A percentile compares a stretch with the other conserved stretches of the same genome.
Conservation (phyloP, 768 basidiomycete species). For the Boletus fagicola region DNA sequence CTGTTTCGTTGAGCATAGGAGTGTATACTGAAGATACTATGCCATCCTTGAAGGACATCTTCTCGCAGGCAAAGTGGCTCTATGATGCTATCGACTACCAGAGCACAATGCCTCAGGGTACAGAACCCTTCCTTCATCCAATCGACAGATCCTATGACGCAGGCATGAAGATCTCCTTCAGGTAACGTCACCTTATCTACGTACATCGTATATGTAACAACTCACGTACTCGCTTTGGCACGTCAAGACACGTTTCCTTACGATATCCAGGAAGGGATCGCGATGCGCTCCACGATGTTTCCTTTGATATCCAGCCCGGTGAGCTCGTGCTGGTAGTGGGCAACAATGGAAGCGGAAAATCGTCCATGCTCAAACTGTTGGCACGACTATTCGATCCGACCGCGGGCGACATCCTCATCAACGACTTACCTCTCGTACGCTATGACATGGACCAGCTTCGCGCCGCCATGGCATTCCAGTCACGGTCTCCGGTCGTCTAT, state of each 20-base stretch:
- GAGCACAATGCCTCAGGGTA: constrained; percentile 18
- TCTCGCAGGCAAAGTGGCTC: constrained; percentile 17
- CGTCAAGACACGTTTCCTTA: constrained; percentile 20
- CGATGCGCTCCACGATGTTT: constrained; percentile 25
- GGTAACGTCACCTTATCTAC: constrained; percentile 6
- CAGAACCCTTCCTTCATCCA: constrained; percentile 19
- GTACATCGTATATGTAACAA: background rate
- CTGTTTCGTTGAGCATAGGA: constrained; percentile 18
- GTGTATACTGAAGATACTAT: constrained; percentile 4
- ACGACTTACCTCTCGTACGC: constrained; percentile 37
- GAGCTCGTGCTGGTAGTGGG: constrained; percentile 34
- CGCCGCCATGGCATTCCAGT: constrained; percentile 44
- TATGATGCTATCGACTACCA: constrained; percentile 23
- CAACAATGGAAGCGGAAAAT: constrained; percentile 30
- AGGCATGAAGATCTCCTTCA: constrained; percentile 31
- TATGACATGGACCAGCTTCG: constrained; percentile 44
- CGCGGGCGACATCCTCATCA: constrained; percentile 44
- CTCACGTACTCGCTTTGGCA: background rate
- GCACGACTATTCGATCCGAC: constrained; percentile 48
- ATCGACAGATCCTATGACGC: background rate
- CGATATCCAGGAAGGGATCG: constrained; percentile 22
- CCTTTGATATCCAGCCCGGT: constrained; percentile 31
- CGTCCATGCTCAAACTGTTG: constrained; percentile 45
- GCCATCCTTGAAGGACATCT: constrained; percentile 14
- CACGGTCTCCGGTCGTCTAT: constrained; percentile 49